Evolutionary conservation across 805 yeast species (phyloP), one percentile per base, ranked within the genome.

Genomic region (Pichia manshurica): DNA sequence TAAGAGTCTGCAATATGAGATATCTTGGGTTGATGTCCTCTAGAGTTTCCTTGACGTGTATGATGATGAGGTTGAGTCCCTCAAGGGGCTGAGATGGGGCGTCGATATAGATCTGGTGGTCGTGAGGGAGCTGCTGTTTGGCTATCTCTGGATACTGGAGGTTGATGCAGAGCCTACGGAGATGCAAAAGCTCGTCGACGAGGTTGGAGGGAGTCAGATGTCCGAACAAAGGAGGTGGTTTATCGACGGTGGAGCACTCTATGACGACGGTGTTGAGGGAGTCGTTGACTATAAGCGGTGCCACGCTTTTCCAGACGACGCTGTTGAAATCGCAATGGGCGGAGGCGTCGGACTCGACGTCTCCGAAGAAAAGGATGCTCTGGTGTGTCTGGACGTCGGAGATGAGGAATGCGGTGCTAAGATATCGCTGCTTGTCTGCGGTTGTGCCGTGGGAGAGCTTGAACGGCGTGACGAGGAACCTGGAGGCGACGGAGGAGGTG

Each of bases 191-290:
- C 57, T 87, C 96, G 5, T 66, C 58, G 12, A 85, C 71, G 25
- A 89, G 63, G 54, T 75, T 74, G 2, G 62, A 56, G 4, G 96
- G 95, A 12, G 84, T 81, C 64, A 89, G 60, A 65, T 89, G 97
- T 2, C 97, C 97, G 61, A 79, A 89, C 22, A 87, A 58, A 2
- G 77, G 73, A 6, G 72, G 71, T 0, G 75, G 71, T 10, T 68
- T 65, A 51, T 71, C 70, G 2, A 72, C 57, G 5, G 78, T 75
- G 1, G 96, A 86, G 59, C 97, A 89, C 62, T 89, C 97, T 21
- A 90, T 75, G 15, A 88, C 63, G 1, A 89, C 74, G 0, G 81
- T 79, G 19, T 64, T 68, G 39, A 89, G 64, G 13, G 63, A 49
- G 3, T 67, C 62, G 4, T 64, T 41, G 0, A 68, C 57, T 1